Conservation (phyloP, 2,329 filamentous ascomycete species). For the Cercospora beticola region DNA sequence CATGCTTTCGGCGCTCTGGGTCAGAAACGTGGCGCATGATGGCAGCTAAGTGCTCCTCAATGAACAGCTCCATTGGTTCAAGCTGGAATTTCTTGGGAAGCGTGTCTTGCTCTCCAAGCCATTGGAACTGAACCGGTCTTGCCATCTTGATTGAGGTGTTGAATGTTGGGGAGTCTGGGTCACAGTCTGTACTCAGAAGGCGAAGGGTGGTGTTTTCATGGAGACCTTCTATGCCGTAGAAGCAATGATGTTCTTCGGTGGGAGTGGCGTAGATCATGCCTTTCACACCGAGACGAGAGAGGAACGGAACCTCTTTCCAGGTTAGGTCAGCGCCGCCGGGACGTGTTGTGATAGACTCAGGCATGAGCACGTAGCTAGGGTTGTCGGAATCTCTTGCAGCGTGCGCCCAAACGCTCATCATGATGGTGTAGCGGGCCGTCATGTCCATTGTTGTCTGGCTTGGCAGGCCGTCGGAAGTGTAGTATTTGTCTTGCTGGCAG, state of each 20-base stretch:
- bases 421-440: neutral
- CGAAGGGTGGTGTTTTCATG: neutral
- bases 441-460: neutral
- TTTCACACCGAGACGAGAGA: neutral
- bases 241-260: neutral
- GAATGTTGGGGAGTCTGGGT: neutral
- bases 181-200: neutral
- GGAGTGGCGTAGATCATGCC: neutral
- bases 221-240: neutral
- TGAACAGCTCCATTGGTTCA: neutral
- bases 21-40: neutral
- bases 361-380: neutral
- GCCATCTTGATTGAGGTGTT: neutral
- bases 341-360: neutral
- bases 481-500: neutral
- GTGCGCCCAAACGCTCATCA: neutral
- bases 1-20: neutral
- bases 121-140: neutral
- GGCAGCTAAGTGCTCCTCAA: neutral
- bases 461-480: neutral
- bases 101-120: neutral
- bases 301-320: neutral
- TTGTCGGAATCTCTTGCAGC: neutral
- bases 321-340: neutral
- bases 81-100: neutral